Conservation (phyloP, 345 rosid species). For the Geranium brycei region DNA sequence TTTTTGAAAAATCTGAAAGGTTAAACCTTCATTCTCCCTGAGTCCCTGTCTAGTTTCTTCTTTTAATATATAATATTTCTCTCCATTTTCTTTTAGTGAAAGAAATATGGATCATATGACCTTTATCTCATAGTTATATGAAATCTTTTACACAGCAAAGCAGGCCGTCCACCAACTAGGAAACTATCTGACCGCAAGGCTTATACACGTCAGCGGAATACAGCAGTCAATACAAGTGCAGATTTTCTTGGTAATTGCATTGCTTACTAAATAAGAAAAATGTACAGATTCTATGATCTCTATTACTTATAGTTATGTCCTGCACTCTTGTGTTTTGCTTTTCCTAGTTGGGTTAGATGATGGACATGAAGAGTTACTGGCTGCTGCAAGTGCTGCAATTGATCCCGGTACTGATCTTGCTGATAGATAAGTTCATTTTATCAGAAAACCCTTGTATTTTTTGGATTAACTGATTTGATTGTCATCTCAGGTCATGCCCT, state of each 20-base stretch:
- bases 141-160: slow-evolving; percentile 47
- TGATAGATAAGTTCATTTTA: slow-evolving; percentile 10
- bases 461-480: slow-evolving; percentile 23
- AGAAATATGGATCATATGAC: not conserved
- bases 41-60: not conserved
- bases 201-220: slow-evolving; percentile 58
- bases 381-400: slow-evolving; percentile 65
- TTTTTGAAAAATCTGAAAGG: slow-evolving; percentile 73
- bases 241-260: slow-evolving; percentile 66
- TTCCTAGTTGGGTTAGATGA: slow-evolving; percentile 58
- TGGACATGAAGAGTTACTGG: slow-evolving; percentile 71
- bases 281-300: not conserved
- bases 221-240: slow-evolving; percentile 36
- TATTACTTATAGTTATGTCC: not conserved
- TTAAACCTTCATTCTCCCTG: not conserved
- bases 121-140: slow-evolving; percentile 13
- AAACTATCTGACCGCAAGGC: slow-evolving; percentile 86
- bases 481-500: slow-evolving; percentile 38
- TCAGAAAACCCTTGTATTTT: slow-evolving; percentile 3
- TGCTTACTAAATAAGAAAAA: not conserved
- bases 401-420: slow-evolving; percentile 38
- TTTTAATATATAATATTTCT: not conserved
- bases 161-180: slow-evolving; percentile 82
- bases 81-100: not conserved
- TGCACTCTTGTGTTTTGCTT: slow-evolving; percentile 18